Evolutionary conservation across 371 early-diverging fungal species (phyloP).

Genomic region (Nematocida sp.): DNA sequence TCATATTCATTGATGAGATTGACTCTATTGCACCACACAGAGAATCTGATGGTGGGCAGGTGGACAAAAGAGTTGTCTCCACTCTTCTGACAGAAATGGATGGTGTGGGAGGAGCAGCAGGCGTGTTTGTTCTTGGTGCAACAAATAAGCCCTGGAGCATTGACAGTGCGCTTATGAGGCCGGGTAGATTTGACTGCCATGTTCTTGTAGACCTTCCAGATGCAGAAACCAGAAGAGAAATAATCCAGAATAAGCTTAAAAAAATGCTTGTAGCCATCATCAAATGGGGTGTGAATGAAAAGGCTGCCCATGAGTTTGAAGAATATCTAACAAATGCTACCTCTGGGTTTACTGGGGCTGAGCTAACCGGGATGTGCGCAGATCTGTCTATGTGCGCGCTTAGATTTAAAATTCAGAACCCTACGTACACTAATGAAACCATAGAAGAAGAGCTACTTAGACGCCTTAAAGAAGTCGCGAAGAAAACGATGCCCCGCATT

Average conservation of each 20-base stretch:
- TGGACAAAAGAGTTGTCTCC: constrained; percentile 86
- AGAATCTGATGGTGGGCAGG: constrained; percentile 79
- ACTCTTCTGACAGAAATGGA: constrained; percentile 97
- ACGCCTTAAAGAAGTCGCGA: constrained; percentile 3
- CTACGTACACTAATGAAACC: background rate
- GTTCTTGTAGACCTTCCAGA: constrained; percentile 78
- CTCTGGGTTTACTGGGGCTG: constrained; percentile 43
- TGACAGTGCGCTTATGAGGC: constrained; percentile 84
- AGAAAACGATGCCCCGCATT: background rate
- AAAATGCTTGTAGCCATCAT: background rate
- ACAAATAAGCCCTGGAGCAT: constrained; percentile 74
- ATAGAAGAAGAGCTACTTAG: background rate
- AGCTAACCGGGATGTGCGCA: constrained; percentile 10
- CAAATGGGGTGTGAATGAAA: background rate
- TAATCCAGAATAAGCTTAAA: constrained; percentile 80
- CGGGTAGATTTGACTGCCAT: constrained; percentile 96
- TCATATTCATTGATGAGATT: constrained; percentile 98
- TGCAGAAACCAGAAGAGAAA: constrained; percentile 83
- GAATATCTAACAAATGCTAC: constrained; percentile 5
- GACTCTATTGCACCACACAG: constrained; percentile 98
- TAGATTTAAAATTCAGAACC: background rate
- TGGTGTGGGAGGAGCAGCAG: constrained; percentile 82
- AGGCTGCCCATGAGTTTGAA: background rate
- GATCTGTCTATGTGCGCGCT: constrained; percentile 25
- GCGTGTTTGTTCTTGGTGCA: constrained; percentile 75